Evolutionary conservation across 306 rosid species (phyloP), one percentile per base, ranked within the genome.

Genomic region (Dalbergia cochinchinensis): DNA sequence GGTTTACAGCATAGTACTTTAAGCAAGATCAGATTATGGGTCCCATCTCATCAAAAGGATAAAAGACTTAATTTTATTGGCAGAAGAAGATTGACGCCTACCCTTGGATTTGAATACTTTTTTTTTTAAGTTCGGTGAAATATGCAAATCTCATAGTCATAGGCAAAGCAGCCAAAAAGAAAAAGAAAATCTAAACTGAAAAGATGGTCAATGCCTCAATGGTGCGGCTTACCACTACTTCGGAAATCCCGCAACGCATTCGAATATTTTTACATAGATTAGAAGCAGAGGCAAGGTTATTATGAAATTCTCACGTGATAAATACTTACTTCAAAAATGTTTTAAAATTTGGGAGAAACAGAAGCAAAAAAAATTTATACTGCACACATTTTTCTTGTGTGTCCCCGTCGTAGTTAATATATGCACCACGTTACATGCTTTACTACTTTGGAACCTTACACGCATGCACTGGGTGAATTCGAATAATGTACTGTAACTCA

Each of bases 401-500:
- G 31, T 26, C 31, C 12, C 60, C 9, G n/a, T 70, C 78, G 10
- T 20, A 41, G 60, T 53, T 41, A 72, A 48, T 58, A 61, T 41
- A 11, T 39, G 62, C 44, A 39, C 16, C 12, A 61, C 71, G 61
- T 69, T 33, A 69, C 39, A 22, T 20, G 5, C 18, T 22, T 15
- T 67, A 48, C 69, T 20, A 26, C 74, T 71, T 15, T 44, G 71
- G 73, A 16, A 18, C 55, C 37, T 68, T 18, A 34, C 22, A 69
- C 66, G 84, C 82, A 47, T 74, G 73, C 78, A 78, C 5, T 65
- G 11, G 19, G 58, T 65, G 57, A 39, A 64, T 47, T 48, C 60
- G 63, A 73, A 72, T 58, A 78, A 72, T 82, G 82, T 73, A 67
- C 78, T 77, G 87, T 44, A 63, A 81, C 61, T 73, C 14, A 39